Base-by-base conservation (phyloP, 768 basidiomycete genomes). In the Lactarius pseudohatsudake region DNA sequence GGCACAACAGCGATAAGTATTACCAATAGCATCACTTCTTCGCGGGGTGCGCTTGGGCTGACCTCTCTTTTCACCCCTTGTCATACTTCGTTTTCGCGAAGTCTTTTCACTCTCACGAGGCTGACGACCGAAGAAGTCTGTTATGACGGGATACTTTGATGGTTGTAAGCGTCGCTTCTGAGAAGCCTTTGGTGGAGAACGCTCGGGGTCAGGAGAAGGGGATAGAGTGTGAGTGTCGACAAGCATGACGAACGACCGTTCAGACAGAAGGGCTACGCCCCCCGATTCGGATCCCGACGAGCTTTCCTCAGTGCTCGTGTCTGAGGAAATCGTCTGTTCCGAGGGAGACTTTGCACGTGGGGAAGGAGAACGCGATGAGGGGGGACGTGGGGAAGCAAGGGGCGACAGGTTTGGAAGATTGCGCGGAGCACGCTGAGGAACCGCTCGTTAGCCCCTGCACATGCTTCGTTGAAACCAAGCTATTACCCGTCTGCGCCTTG, bases 401-500 rank as follows among this genome's bases (percentile, higher is more conserved):
- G 66, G 66, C 7, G 66, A 60, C 34, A 67, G 2, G n/a, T 55
- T 41, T 9, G 66, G 66, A 38, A 60, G 66, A n/a, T 56, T 53
- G 15, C 41, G 66, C 6, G 20, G 53, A n/a, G 20, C 32, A 9
- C 50, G 66, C 66, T 67, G 53, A 28, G 26, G 30, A 62, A 58
- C 34, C 18, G 32, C 53, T 30, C 32, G 53, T 67, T 32, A 67
- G 57, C 47, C n/a, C 3, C 45, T 20, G 47, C 11, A 32, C 1
- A 47, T 38, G 10, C 34, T 4, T 7, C 22, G 13, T 32, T 53
- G 36, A 54, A 47, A 20, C 41, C 26, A 40, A 59, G 26, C 11
- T 18, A 22, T 55, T 64, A 67, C 66, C 57, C 62, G 58, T 64
- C 28, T 64, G 16, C 62, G 66, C 58, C 59, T 67, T 22, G 43